These are phyloP conservation scores for Suillus plorans DNA, from an alignment of 768 basidiomycete genomes.

Conservation along the genomic window DNA sequence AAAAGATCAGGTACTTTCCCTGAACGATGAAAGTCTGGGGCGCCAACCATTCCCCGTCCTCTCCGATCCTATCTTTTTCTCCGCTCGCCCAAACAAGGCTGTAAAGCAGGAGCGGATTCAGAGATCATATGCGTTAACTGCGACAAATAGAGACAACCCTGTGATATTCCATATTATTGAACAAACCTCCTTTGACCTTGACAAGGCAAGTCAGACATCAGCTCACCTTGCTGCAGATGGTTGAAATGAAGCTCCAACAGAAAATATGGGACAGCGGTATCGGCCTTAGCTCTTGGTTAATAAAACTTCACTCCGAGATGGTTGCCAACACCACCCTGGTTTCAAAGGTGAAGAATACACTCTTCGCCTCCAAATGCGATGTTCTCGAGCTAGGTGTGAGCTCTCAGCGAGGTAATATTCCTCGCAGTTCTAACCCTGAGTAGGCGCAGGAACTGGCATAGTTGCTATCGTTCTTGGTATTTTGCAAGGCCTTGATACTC, in stretches of 20 bases:
- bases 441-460: constrained; percentile 86
- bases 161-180: constrained; percentile 58
- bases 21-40: constrained; percentile 45
- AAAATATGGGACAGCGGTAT: constrained; percentile 98
- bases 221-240: background rate
- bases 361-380: constrained; percentile 40
- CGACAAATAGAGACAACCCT: constrained; percentile 19
- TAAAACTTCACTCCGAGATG: constrained; percentile 30
- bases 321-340: constrained; percentile 6
- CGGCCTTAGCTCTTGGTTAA: constrained; percentile 79
- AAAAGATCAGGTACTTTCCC: constrained; percentile 36
- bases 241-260: constrained; percentile 40
- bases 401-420: background rate
- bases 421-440: background rate
- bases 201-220: constrained; percentile 63
- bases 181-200: constrained; percentile 87
- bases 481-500: constrained; percentile 41
- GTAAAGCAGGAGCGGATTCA: constrained; percentile 70
- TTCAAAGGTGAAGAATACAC: constrained; percentile 27
- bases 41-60: constrained; percentile 55
- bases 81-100: constrained; percentile 32
- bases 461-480: constrained; percentile 67
- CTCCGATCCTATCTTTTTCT: constrained; percentile 63
- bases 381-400: constrained; percentile 73
- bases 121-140: constrained; percentile 47